Percentiles rank a stretch among this genome's conserved stretches.
These are phyloP conservation scores for Spongospora subterranea DNA, from an alignment of 208 protist species.

Conservation along the genomic window DNA sequence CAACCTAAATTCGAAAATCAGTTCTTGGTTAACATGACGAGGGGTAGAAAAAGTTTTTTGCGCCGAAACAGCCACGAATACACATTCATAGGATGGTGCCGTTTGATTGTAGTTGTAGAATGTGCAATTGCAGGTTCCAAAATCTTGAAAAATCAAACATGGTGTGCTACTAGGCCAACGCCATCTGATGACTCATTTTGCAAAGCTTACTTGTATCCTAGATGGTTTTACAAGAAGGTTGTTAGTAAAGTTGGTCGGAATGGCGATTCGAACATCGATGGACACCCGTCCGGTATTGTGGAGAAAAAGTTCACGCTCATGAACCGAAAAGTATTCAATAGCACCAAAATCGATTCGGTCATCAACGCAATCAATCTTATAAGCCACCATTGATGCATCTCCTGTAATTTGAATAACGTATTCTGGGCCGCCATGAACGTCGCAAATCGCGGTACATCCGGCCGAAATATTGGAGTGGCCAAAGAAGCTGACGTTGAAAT, in stretches of 20 bases:
- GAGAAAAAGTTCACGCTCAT: constrained; percentile 81
- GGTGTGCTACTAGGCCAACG: too few species aligned
- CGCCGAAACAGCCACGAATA: too few species aligned
- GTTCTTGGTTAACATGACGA: too few species aligned
- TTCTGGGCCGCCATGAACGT: constrained; percentile 84
- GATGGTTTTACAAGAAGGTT: not conserved
- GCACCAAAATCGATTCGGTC: constrained; percentile 91
- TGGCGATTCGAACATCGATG: constrained; percentile 59
- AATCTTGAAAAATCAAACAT: too few species aligned
- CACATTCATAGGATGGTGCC: too few species aligned
- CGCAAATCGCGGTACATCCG: constrained; percentile 82
- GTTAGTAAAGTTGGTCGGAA: not conserved
- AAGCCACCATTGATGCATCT: constrained; percentile 80
- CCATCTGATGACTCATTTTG: too few species aligned
- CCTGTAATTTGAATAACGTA: constrained; percentile 85
- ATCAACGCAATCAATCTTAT: constrained; percentile 81
- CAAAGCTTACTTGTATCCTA: too few species aligned
- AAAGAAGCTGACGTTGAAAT: constrained; percentile 87
- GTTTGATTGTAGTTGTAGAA: too few species aligned
- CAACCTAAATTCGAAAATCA: not conserved
- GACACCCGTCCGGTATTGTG: constrained; percentile 86
- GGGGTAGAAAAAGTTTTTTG: too few species aligned
- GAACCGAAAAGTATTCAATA: constrained; percentile 79
- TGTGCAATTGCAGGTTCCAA: too few species aligned
- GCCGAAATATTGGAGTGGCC: constrained; percentile 73